Percentiles rank a stretch among this genome's conserved stretches.
These are phyloP conservation scores for Fusarium ambrosium DNA, from an alignment of 2,329 filamentous ascomycete genomes.

Conservation along the genomic window DNA sequence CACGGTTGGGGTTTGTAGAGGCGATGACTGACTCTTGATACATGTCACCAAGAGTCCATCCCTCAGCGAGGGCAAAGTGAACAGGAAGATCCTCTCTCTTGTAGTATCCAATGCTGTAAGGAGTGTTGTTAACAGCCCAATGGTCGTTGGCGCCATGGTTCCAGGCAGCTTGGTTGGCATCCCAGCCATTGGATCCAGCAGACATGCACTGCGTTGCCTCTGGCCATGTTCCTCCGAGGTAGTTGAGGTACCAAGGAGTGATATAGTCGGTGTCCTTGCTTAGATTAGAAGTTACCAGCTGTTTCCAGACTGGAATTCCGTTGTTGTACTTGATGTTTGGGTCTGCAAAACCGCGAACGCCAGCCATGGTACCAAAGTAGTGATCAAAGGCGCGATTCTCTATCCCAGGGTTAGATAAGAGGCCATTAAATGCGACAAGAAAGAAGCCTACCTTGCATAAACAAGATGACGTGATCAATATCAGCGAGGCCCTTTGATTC, in stretches of 20 bases:
- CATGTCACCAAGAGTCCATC: conserved; percentile 69
- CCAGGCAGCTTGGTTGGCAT: conserved; percentile 64
- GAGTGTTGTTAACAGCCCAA: conserved; percentile 67
- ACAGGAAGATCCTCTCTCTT: conserved; percentile 66
- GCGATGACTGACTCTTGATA: conserved; percentile 67
- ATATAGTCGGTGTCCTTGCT: conserved; percentile 39
- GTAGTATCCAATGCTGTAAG: conserved; percentile 66
- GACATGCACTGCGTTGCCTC: conserved; percentile 68
- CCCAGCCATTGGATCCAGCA: conserved; percentile 65
- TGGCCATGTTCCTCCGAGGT: conserved; percentile 63
- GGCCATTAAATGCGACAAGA: background rate
- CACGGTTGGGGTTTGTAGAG: conserved; percentile 66
- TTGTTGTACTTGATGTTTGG: conserved; percentile 62
- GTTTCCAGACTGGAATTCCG: conserved; percentile 4
- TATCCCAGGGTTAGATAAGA: conserved; percentile 8
- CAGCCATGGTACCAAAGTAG: conserved; percentile 69
- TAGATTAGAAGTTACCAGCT: background rate
- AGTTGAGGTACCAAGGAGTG: conserved; percentile 68
- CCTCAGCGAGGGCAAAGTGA: conserved; percentile 68
- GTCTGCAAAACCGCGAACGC: conserved; percentile 67
- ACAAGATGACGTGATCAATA: background rate
- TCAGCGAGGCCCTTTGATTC: background rate
- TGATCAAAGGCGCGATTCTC: conserved; percentile 57
- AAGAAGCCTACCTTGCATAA: background rate
- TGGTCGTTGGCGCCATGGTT: conserved; percentile 66